Evolutionary conservation across 2,329 filamentous ascomycete genomes (phyloP).

Genomic region (Venturia effusa): DNA sequence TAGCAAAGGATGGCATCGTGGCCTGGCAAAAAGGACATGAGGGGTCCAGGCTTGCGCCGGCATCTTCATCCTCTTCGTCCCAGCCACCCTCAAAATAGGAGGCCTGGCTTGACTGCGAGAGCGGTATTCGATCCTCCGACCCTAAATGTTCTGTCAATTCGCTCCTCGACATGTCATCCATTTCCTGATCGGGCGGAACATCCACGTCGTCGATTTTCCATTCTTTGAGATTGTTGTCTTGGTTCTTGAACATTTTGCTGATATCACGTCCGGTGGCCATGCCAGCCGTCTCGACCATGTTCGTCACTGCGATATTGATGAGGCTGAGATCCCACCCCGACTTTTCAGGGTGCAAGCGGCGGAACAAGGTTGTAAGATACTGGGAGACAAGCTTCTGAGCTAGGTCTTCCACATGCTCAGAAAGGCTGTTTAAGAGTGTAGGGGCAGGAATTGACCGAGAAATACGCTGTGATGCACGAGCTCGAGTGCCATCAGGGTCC

Average conservation of each 20-base stretch:
- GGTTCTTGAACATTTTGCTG: constrained; percentile 66
- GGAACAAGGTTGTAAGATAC: constrained; percentile 59
- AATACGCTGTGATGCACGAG: constrained; percentile 54
- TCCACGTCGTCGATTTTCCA: constrained; percentile 48
- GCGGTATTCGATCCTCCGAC: constrained; percentile 10
- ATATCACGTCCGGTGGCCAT: constrained; percentile 58
- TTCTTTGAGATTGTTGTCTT: constrained; percentile 57
- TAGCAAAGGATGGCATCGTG: constrained; percentile 46
- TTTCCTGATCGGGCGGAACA: constrained; percentile 20
- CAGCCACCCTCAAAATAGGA: constrained; percentile 15
- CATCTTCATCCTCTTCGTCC: constrained; percentile 14
- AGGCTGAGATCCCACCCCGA: constrained; percentile 70
- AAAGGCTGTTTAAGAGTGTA: constrained; percentile 58
- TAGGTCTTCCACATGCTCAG: constrained; percentile 46
- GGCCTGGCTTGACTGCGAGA: constrained; percentile 14
- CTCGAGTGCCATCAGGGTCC: constrained; percentile 40
- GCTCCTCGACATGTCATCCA: constrained; percentile 11
- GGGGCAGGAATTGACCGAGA: constrained; percentile 69
- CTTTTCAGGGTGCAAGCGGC: constrained; percentile 58
- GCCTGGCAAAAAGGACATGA: constrained; percentile 42
- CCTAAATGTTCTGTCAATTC: neutral
- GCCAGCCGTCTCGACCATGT: constrained; percentile 52
- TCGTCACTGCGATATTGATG: constrained; percentile 78
- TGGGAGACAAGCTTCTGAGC: constrained; percentile 62
- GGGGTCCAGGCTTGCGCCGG: constrained; percentile 19